Evolutionary conservation across 2,329 filamentous ascomycete genomes (phyloP).

Genomic region (Pyricularia sp.): DNA sequence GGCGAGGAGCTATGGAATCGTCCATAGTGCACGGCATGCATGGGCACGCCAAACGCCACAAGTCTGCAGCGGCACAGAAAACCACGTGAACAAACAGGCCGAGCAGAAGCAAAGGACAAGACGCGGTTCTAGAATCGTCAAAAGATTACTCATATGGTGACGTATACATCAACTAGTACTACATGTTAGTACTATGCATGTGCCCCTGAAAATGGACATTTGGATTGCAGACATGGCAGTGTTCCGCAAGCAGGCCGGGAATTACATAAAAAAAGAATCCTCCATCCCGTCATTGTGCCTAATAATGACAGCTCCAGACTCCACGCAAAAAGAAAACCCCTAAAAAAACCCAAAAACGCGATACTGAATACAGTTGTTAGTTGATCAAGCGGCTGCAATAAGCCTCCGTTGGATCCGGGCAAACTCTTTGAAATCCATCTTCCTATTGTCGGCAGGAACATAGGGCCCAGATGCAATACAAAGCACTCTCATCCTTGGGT

Average conservation of each 20-base stretch:
- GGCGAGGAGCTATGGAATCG: not conserved
- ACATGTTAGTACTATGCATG: not conserved
- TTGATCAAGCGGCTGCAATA: constrained; percentile 20
- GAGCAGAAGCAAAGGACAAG: not conserved
- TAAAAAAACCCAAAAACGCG: no score
- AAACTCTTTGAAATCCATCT: constrained; percentile 39
- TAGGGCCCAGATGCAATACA: constrained; percentile 87
- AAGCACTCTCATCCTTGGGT: constrained; percentile 83
- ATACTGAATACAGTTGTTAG: not conserved
- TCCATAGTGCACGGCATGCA: not conserved
- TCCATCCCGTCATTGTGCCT: not conserved
- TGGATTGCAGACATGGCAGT: not conserved
- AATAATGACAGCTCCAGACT: not conserved
- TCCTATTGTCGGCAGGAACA: constrained; percentile 45
- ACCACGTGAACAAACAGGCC: not conserved
- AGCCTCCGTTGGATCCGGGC: constrained; percentile 32
- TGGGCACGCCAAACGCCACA: not conserved
- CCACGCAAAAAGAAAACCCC: not conserved
- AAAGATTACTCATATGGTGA: not conserved
- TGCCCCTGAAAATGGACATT: not conserved
- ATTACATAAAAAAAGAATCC: not conserved
- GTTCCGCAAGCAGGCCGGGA: not conserved
- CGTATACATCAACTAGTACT: not conserved
- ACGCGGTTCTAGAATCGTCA: not conserved
- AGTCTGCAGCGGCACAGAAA: not conserved